Evolutionary conservation across 208 protist genomes (phyloP).

Genomic region (Trypanosoma mega): DNA sequence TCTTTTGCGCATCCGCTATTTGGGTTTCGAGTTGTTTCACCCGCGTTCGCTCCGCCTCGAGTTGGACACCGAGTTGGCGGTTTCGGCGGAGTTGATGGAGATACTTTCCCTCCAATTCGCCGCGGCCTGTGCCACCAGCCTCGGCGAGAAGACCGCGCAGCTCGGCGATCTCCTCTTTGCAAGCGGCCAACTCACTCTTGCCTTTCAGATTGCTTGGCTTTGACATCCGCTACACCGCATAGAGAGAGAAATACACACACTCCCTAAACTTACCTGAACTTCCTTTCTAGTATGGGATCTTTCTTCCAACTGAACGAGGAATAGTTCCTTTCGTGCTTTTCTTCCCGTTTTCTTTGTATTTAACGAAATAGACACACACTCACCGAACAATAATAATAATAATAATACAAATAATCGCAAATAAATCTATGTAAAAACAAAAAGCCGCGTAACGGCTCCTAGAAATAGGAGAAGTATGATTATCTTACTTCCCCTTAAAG

Average conservation of each 20-base stretch:
- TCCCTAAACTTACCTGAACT: too few relatives aligned
- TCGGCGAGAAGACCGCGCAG: slow-evolving; percentile 29
- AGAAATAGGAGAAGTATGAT: too few relatives aligned
- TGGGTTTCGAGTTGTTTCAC: slow-evolving; percentile 23
- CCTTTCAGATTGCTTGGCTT: not conserved
- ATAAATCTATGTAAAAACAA: too few relatives aligned
- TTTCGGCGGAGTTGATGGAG: slow-evolving; percentile 47
- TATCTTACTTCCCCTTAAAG: too few relatives aligned
- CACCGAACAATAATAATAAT: too few relatives aligned
- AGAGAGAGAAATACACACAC: slow-evolving; percentile 8
- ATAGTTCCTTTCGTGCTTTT: too few relatives aligned
- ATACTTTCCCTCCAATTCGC: slow-evolving; percentile 62
- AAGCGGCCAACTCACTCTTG: slow-evolving; percentile 4
- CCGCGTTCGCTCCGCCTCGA: slow-evolving; percentile 43
- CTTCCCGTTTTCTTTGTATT: too few relatives aligned
- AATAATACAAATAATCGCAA: too few relatives aligned
- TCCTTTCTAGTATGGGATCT: too few relatives aligned
- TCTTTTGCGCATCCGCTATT: slow-evolving; percentile 30
- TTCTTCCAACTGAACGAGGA: too few relatives aligned
- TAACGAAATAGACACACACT: too few relatives aligned
- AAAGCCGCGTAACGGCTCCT: too few relatives aligned
- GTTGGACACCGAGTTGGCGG: slow-evolving; percentile 48
- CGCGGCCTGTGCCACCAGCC: slow-evolving; percentile 24
- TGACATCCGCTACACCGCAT: not conserved
- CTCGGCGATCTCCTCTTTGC: slow-evolving; percentile 38